Evolutionary conservation across 495 filamentous ascomycete species (phyloP).

Genomic region (Aspergillus egyptiacus): DNA sequence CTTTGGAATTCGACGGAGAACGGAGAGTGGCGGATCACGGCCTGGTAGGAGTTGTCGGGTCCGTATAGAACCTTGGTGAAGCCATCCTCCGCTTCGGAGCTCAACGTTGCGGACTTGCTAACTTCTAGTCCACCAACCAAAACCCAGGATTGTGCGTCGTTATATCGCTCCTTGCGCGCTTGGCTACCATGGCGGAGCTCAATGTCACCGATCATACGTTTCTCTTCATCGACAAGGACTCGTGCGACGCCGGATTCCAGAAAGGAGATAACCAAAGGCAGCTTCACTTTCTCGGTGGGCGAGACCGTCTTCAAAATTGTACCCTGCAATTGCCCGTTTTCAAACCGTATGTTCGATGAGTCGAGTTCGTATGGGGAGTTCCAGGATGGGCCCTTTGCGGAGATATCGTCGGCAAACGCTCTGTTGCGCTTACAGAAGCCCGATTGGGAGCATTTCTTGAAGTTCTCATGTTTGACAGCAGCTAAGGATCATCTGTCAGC

Average conservation of each 20-base stretch:
- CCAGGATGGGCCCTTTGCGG: conserved; percentile 60
- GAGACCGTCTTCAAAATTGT: conserved; percentile 70
- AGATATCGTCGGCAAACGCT: conserved; percentile 73
- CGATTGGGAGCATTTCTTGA: conserved; percentile 87
- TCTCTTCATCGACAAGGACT: conserved; percentile 84
- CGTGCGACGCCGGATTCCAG: conserved; percentile 81
- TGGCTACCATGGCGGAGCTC: conserved; percentile 77
- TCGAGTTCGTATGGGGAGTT: conserved; percentile 74
- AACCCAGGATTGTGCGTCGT: conserved; percentile 82
- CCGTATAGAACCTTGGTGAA: conserved; percentile 78
- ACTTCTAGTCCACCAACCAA: conserved; percentile 71
- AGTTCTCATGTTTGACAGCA: conserved; percentile 87
- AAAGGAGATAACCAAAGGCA: conserved; percentile 84
- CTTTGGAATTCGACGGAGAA: conserved; percentile 82
- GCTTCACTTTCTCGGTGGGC: conserved; percentile 57
- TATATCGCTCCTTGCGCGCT: conserved; percentile 86
- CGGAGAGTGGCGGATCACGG: conserved; percentile 72
- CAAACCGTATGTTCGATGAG: conserved; percentile 63
- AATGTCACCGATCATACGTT: conserved; percentile 81
- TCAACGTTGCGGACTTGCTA: conserved; percentile 60
- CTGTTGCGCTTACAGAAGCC: conserved; percentile 96
- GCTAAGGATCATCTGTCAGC: conserved; percentile 39
- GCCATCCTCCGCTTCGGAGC: conserved; percentile 49
- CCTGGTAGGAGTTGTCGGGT: conserved; percentile 66
- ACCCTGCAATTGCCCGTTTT: conserved; percentile 73